A percentile compares a stretch with the other conserved stretches of the same genome.
These are phyloP conservation scores for Medicago ruthenica DNA, from an alignment of 306 rosid genomes.

Conservation along the genomic window DNA sequence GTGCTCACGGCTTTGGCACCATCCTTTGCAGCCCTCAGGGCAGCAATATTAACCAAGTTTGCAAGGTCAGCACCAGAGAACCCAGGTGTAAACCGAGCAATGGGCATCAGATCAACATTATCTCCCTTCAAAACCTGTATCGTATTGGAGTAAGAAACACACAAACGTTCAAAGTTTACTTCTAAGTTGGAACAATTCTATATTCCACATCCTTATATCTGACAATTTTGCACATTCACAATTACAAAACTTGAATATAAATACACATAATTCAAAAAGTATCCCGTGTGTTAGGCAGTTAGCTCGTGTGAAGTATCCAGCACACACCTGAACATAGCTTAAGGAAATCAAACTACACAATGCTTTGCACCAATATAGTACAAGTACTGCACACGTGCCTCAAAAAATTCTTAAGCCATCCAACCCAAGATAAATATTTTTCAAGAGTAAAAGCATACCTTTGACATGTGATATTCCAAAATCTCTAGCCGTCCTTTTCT, in stretches of 20 bases:
- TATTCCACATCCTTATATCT: background rate
- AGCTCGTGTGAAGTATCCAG: slow-evolving; percentile 7
- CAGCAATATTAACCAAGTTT: slow-evolving; percentile 84
- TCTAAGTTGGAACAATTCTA: slow-evolving; percentile 1
- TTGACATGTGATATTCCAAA: slow-evolving; percentile 84
- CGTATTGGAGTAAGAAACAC: slow-evolving; percentile 13
- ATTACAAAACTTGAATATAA: background rate
- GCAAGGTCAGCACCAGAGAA: slow-evolving; percentile 94
- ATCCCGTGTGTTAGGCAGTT: background rate
- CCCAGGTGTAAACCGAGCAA: slow-evolving; percentile 85
- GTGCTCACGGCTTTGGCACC: slow-evolving; percentile 81
- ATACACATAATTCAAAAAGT: background rate
- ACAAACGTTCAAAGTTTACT: background rate
- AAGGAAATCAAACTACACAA: background rate
- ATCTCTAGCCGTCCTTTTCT: slow-evolving; percentile 93
- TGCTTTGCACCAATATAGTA: background rate
- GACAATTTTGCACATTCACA: background rate
- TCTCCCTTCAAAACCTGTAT: slow-evolving; percentile 78
- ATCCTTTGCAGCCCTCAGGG: slow-evolving; percentile 88
- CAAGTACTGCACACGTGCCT: background rate
- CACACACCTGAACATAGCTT: slow-evolving; percentile 3
- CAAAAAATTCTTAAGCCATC: background rate
- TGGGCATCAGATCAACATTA: slow-evolving; percentile 75
- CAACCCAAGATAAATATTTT: slow-evolving; percentile 21
- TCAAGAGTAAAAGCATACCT: slow-evolving; percentile 57